A percentile compares a stretch with the other conserved stretches of the same genome.
These are phyloP conservation scores for Yarrowia sp. DNA, from an alignment of 805 yeast genomes.

Conservation along the genomic window DNA sequence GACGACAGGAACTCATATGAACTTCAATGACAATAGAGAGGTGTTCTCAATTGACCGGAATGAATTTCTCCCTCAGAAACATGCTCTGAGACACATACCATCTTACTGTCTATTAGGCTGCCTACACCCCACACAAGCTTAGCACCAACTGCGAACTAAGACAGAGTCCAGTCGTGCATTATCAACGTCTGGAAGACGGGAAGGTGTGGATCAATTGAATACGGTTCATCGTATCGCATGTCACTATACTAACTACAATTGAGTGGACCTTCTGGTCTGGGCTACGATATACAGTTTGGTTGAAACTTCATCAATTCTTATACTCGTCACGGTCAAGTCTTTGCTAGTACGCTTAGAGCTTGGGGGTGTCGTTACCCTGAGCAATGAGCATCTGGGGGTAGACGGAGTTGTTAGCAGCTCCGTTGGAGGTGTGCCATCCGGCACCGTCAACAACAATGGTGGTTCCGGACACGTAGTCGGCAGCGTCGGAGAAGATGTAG, in stretches of 20 bases:
- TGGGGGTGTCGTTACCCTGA: constrained; percentile 27
- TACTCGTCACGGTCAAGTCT: not conserved
- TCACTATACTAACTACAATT: too few species aligned
- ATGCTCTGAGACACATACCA: too few species aligned
- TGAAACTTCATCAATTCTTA: not conserved
- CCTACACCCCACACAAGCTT: too few species aligned
- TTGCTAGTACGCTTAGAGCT: constrained; percentile 13
- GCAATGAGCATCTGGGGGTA: constrained; percentile 27
- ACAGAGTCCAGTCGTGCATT: too few species aligned
- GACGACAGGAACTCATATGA: too few species aligned
- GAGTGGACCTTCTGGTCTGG: not conserved
- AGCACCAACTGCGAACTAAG: too few species aligned
- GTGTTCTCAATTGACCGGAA: too few species aligned
- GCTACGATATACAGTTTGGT: not conserved
- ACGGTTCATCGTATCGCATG: too few species aligned
- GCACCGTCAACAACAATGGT: constrained; percentile 87
- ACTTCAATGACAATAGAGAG: too few species aligned
- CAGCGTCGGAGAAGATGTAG: constrained; percentile 79
- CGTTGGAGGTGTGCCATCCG: constrained; percentile 60
- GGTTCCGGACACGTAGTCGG: constrained; percentile 72
- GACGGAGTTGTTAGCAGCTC: constrained; percentile 3
- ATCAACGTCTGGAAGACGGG: too few species aligned
- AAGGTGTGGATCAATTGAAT: not conserved
- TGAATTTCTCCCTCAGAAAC: too few species aligned
- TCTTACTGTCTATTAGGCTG: too few species aligned